These are phyloP conservation scores for Singerocomus inundabilis DNA, from an alignment of 1,284 basidiomycete species.

Conservation along the genomic window DNA sequence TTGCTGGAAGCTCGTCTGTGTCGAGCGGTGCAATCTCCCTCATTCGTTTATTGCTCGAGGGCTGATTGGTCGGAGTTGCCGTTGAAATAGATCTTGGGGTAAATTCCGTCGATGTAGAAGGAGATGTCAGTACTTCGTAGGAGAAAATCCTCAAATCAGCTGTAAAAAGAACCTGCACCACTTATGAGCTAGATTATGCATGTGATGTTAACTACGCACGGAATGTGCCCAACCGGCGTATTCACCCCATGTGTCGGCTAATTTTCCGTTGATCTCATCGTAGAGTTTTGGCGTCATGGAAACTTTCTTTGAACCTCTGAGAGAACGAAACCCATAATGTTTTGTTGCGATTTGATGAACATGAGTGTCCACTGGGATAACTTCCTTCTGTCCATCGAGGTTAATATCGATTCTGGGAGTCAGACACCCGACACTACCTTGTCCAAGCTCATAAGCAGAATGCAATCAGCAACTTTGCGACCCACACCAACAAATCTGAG, in stretches of 20 bases:
- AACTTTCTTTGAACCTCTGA: conserved; percentile 51
- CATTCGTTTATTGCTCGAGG: conserved; percentile 20
- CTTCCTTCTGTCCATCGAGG: conserved; percentile 54
- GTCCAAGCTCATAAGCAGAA: conserved; percentile 93
- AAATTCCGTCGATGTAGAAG: conserved; percentile 9
- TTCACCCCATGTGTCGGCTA: conserved; percentile 73
- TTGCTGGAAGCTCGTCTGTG: conserved; percentile 9
- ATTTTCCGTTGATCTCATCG: conserved; percentile 67
- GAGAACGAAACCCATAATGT: conserved; percentile 70
- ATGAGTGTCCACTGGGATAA: conserved; percentile 92
- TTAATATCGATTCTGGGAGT: conserved; percentile 1
- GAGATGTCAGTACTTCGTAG: conserved; percentile 38
- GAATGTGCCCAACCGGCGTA: conserved; percentile 94
- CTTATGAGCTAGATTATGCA: conserved; percentile 3
- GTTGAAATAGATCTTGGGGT: conserved; percentile 11
- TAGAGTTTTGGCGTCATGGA: conserved; percentile 78
- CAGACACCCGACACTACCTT: conserved; percentile 52
- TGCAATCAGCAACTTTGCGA: conserved; percentile 94
- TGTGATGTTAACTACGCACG: conserved; percentile 42
- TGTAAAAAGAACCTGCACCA: conserved; percentile 54
- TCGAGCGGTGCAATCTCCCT: conserved; percentile 2
- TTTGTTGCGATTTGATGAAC: conserved; percentile 85
- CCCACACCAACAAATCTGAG: conserved; percentile 89
- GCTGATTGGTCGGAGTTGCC: conserved; percentile 7
- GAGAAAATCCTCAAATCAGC: conserved; percentile 53